These are phyloP conservation scores for Arthroderma sp. DNA, from an alignment of 2,329 filamentous ascomycete species.

Conservation along the genomic window DNA sequence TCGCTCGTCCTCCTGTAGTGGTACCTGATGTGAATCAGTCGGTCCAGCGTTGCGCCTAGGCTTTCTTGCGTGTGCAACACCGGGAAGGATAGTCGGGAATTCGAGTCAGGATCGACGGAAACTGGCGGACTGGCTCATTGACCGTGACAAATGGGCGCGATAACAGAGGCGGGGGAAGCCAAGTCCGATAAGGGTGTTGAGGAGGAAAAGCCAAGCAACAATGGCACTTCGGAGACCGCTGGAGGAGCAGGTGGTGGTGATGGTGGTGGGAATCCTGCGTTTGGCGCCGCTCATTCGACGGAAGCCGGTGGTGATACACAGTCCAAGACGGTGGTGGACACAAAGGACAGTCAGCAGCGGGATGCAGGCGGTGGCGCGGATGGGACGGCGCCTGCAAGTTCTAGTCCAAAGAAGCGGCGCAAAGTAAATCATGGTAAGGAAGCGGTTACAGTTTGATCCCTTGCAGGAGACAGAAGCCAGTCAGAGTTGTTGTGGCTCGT, in stretches of 20 bases:
- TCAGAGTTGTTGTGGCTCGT: no score
- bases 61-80: slow-evolving; percentile 5
- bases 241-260: slow-evolving; percentile 5
- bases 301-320: slow-evolving; percentile 11
- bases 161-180: slow-evolving; percentile 10
- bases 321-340: slow-evolving; percentile 18
- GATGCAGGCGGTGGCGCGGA: slow-evolving; percentile 19
- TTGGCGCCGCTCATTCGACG: slow-evolving; percentile 8
- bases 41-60: slow-evolving; percentile 5
- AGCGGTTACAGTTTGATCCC: no score
- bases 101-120: neutral
- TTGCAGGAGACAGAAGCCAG: no score
- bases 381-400: slow-evolving; percentile 20
- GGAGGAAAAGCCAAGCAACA: slow-evolving; percentile 13
- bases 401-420: slow-evolving; percentile 67
- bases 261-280: neutral
- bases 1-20: slow-evolving; percentile 5
- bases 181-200: slow-evolving; percentile 2
- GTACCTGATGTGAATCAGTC: slow-evolving; percentile 9
- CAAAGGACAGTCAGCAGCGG: slow-evolving; percentile 18
- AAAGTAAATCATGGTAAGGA: slow-evolving; percentile 78
- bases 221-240: slow-evolving; percentile 16
- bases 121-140: slow-evolving; percentile 1
- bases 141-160: slow-evolving; percentile 6
- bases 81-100: slow-evolving; percentile 5